Evolutionary conservation across 1,139 yeast species (phyloP).

Genomic region (Zhuliangozyma blackwelliae): DNA sequence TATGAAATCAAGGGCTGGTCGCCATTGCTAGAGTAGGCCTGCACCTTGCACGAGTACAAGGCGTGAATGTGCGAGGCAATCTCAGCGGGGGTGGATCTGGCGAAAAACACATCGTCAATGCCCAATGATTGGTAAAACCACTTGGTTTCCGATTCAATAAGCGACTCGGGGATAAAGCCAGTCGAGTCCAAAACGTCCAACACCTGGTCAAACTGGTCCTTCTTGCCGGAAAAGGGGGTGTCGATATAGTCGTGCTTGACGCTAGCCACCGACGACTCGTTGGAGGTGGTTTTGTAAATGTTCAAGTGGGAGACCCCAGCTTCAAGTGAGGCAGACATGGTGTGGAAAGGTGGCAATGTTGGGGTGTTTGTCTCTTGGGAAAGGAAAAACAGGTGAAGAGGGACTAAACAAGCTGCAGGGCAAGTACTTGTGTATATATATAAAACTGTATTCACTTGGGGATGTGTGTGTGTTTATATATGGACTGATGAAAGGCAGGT

Average conservation of each 20-base stretch:
- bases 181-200: conserved; percentile 76
- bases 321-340: conserved; percentile 3
- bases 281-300: conserved; percentile 16
- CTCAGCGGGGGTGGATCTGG: conserved; percentile 74
- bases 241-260: conserved; percentile 63
- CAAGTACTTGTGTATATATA: too few relatives aligned
- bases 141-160: conserved; percentile 79
- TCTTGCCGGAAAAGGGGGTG: conserved; percentile 75
- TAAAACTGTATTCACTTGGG: too few relatives aligned
- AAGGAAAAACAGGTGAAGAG: too few relatives aligned
- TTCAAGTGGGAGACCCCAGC: conserved; percentile 9
- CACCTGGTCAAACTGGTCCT: conserved; percentile 75
- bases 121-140: conserved; percentile 91
- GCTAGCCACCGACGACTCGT: conserved; percentile 31
- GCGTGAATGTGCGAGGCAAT: conserved; percentile 84
- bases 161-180: conserved; percentile 84
- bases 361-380: too few relatives aligned
- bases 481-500: too few relatives aligned
- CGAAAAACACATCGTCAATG: conserved; percentile 88
- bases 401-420: too few relatives aligned
- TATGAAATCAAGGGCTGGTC: conserved; percentile 61
- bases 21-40: conserved; percentile 56
- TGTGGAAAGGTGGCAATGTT: too few relatives aligned
- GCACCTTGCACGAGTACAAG: conserved; percentile 86
- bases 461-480: too few relatives aligned